phyloP scores from a whole-genome alignment of 352 stramenopile genomes.

The Phytophthora sojae region DNA sequence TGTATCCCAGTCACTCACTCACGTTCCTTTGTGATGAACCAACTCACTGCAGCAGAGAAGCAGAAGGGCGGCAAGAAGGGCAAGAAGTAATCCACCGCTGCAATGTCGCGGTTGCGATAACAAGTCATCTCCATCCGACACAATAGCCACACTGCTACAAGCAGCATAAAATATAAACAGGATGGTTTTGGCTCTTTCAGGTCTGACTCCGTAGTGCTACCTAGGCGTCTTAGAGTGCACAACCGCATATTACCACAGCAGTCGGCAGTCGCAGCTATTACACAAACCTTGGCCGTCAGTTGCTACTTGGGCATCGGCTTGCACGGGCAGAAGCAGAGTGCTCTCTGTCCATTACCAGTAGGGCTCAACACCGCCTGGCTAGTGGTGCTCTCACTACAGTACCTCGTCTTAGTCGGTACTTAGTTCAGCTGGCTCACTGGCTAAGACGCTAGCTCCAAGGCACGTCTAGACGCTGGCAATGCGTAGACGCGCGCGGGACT shows the following conservation, averaged over 20 bases:
- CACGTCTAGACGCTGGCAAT: background rate
- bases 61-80: constrained; percentile 13
- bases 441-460: background rate
- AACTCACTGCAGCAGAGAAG: background rate
- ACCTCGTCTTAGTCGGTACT: background rate
- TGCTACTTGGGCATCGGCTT: too few relatives aligned
- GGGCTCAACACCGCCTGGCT: too few relatives aligned
- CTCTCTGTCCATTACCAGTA: too few relatives aligned
- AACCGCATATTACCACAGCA: too few relatives aligned
- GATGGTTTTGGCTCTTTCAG: background rate
- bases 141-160: constrained; percentile 10
- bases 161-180: background rate
- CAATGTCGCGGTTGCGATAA: too few relatives aligned
- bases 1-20: background rate
- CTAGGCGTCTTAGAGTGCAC: too few relatives aligned
- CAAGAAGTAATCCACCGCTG: constrained; percentile 5
- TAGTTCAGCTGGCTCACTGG: background rate
- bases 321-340: too few relatives aligned
- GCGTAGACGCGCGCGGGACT: background rate
- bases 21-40: background rate
- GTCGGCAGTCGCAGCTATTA: too few relatives aligned
- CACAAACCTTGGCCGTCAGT: too few relatives aligned
- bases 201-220: background rate
- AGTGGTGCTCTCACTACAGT: too few relatives aligned
- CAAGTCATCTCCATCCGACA: background rate